Evolutionary conservation across 1,284 basidiomycete species (phyloP).

Genomic region (Ustilago loliicola): DNA sequence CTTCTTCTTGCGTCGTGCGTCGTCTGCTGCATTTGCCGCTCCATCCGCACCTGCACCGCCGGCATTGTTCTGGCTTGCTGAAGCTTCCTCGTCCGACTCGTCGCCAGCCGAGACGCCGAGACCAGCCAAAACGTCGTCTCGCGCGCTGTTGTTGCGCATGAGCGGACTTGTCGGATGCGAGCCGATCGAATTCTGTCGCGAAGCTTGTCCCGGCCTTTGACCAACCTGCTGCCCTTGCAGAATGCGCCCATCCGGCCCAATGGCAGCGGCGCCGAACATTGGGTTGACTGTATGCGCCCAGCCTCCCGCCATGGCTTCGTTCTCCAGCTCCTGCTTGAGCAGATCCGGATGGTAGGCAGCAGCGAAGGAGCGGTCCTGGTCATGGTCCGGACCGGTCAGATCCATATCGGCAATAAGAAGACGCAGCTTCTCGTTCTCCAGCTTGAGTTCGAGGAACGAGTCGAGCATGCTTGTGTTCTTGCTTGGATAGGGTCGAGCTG

Average conservation of each 20-base stretch:
- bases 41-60: constrained; percentile 19
- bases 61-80: constrained; percentile 15
- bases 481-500: constrained; percentile 60
- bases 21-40: constrained; percentile 24
- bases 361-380: constrained; percentile 31
- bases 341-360: constrained; percentile 50
- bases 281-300: constrained; percentile 42
- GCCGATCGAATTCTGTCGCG: constrained; percentile 43
- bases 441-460: constrained; percentile 66
- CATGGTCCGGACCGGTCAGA: constrained; percentile 37
- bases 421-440: constrained; percentile 66
- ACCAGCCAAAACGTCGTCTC: constrained; percentile 41
- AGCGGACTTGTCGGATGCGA: constrained; percentile 50
- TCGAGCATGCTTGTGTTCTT: constrained; percentile 66
- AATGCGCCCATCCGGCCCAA: constrained; percentile 39
- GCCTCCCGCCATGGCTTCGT: constrained; percentile 21
- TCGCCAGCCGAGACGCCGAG: constrained; percentile 41
- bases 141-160: constrained; percentile 38
- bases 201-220: constrained; percentile 20
- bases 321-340: constrained; percentile 53
- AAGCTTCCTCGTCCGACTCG: constrained; percentile 47
- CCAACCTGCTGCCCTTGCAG: constrained; percentile 11
- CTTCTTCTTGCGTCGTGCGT: constrained; percentile 57
- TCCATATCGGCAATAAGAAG: constrained; percentile 53
- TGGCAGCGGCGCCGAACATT: constrained; percentile 41